These are phyloP conservation scores for Hypoxylon fragiforme DNA, from an alignment of 495 filamentous ascomycete genomes.

Conservation along the genomic window DNA sequence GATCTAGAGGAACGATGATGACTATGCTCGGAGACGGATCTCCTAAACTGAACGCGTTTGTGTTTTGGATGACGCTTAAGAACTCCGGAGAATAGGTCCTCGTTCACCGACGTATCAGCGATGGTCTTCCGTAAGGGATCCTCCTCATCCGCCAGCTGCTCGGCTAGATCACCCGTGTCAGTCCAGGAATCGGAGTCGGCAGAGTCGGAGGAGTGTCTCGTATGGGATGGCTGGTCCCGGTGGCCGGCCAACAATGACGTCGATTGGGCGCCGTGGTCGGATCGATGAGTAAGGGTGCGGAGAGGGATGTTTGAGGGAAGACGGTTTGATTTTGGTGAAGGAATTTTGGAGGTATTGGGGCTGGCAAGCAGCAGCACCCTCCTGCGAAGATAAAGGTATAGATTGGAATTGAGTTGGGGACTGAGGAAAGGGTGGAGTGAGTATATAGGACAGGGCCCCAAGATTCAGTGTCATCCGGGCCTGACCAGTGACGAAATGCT, in stretches of 20 bases:
- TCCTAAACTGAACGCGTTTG: constrained; percentile 54
- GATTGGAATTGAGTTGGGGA: constrained; percentile 34
- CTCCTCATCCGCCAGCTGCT: constrained; percentile 81
- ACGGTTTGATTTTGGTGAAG: constrained; percentile 52
- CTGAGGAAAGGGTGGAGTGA: constrained; percentile 38
- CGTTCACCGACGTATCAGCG: constrained; percentile 61
- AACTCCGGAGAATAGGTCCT: constrained; percentile 54
- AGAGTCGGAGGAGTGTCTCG: constrained; percentile 63
- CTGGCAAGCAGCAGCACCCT: constrained; percentile 64
- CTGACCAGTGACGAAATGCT: constrained; percentile 34
- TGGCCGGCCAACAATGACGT: constrained; percentile 47
- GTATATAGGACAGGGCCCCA: constrained; percentile 36
- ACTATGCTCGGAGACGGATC: constrained; percentile 38
- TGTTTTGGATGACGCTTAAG: constrained; percentile 46
- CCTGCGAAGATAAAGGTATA: constrained; percentile 43
- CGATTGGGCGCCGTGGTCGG: constrained; percentile 40
- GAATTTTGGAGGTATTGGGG: constrained; percentile 61
- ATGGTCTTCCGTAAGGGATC: constrained; percentile 72
- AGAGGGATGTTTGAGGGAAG: constrained; percentile 67
- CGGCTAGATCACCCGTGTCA: constrained; percentile 89
- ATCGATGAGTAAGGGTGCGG: constrained; percentile 53
- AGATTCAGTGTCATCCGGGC: constrained; percentile 34
- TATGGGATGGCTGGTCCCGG: constrained; percentile 42
- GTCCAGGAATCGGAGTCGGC: constrained; percentile 78
- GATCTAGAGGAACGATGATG: constrained; percentile 26